Base-by-base conservation (phyloP, 2,329 filamentous ascomycete genomes). In the Scytalidium lignicola region DNA sequence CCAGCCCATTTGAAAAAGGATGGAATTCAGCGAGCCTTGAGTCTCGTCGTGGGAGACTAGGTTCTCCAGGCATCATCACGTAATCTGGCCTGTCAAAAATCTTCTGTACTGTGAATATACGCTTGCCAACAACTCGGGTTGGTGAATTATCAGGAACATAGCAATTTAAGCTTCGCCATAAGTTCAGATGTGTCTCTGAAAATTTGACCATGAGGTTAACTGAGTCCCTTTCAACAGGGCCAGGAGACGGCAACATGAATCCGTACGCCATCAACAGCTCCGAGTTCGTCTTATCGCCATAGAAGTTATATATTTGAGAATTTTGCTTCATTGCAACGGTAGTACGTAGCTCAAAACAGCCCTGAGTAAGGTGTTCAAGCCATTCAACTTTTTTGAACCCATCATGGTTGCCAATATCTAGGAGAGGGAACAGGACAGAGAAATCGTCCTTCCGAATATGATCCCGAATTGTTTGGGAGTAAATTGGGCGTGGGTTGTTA, bases 211-310 rank as follows among this genome's bases (percentile, higher is more conserved):
- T 62, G 2, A 63, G 39, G 29, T 63, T 61, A 10, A 60, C 57
- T 17, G 47, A 32, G 49, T 82, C 65, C 3, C 59, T 63, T 0
- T 55, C 37, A 26, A 26, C 7, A 41, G 7, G n/a, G 50, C 66
- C 63, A 0, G 70, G 71, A 47, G 73, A 67, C 1, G 75, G 72
- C 0, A 84, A 61, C 53, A 78, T 71, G 60, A 85, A 85, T 2
- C 81, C 80, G 58, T 86, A 86, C 0, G 76, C 81, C 2, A 85
- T 67, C 1, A 86, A 71, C 20, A 86, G 69, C 67, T 88, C 84
- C 51, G 83, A 85, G 58, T 90, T 90, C 6, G 85, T 87, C 65
- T 88, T 87, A n/a, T 72, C 67, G 23, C 86, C 86, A 60, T 90
- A 90, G 63, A 88, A 89, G 69, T 88, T 88, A 59, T 74, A 83